A percentile compares a stretch with the other conserved stretches of the same genome.
Conservation (phyloP, 2,329 filamentous ascomycete species). For the Pseudogymnoascus sp. region DNA sequence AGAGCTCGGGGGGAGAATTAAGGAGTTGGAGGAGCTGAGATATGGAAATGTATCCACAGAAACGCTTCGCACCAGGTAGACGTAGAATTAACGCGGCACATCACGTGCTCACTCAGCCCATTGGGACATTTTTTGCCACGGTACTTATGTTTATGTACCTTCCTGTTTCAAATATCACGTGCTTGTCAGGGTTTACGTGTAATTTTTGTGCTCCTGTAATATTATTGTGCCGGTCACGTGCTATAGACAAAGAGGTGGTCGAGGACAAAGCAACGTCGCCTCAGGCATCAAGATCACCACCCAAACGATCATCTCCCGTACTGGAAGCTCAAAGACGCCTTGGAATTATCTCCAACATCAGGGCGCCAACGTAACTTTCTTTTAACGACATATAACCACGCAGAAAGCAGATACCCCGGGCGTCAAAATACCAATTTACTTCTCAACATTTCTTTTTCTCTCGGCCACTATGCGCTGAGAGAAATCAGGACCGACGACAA, state of each 20-base stretch:
- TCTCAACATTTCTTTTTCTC: not conserved
- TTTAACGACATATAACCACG: not conserved
- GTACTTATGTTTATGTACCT: not conserved
- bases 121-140: not conserved
- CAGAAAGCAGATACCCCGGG: not conserved
- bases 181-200: not conserved
- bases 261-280: not conserved
- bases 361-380: not conserved
- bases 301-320: conserved; percentile 7
- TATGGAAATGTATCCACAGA: conserved; percentile 8
- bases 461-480: conserved; percentile 6
- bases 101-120: not conserved
- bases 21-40: not conserved
- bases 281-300: not conserved
- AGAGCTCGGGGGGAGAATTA: not conserved
- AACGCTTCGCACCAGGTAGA: conserved; percentile 9
- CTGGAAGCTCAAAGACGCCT: conserved; percentile 4
- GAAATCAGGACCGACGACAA: not conserved
- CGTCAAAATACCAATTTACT: not conserved
- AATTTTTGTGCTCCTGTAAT: not conserved
- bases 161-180: not conserved
- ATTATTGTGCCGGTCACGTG: not conserved
- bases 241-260: not conserved
- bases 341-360: conserved; percentile 2
- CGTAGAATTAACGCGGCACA: conserved; percentile 1